Evolutionary conservation across 2,329 filamentous ascomycete species (phyloP).

Genomic region (Epichloe baconii): DNA sequence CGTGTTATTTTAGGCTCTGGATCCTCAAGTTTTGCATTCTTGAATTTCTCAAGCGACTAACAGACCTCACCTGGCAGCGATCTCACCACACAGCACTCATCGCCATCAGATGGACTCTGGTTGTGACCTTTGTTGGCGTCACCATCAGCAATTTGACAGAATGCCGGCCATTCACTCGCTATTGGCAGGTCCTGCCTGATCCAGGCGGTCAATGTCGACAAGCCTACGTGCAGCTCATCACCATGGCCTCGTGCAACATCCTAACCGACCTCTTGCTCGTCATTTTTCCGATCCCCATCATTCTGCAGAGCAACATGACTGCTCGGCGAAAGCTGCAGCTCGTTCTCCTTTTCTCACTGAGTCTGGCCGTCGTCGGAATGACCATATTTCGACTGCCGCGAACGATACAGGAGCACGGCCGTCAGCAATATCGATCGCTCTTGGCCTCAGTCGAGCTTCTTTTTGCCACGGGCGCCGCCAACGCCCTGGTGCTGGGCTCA

Average conservation of each 20-base stretch:
- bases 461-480: slow-evolving; percentile 76
- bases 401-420: slow-evolving; percentile 56
- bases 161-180: slow-evolving; percentile 62
- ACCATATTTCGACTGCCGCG: slow-evolving; percentile 72
- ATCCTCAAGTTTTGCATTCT: slow-evolving; percentile 80
- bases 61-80: slow-evolving; percentile 65
- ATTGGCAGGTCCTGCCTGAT: slow-evolving; percentile 76
- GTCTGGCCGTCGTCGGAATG: slow-evolving; percentile 64
- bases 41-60: slow-evolving; percentile 82
- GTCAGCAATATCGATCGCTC: slow-evolving; percentile 78
- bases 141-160: slow-evolving; percentile 72
- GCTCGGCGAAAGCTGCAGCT: slow-evolving; percentile 69
- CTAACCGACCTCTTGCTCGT: slow-evolving; percentile 81
- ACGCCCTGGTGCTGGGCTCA: slow-evolving; percentile 79
- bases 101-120: slow-evolving; percentile 61
- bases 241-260: slow-evolving; percentile 81
- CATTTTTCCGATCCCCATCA: slow-evolving; percentile 79
- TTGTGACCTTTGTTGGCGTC: slow-evolving; percentile 67
- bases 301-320: slow-evolving; percentile 64
- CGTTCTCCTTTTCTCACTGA: slow-evolving; percentile 69
- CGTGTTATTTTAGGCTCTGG: slow-evolving; percentile 61
- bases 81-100: slow-evolving; percentile 60
- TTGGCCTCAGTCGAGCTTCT: slow-evolving; percentile 84
- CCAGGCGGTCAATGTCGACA: slow-evolving; percentile 77
- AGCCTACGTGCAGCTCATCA: slow-evolving; percentile 75